phyloP scores from a whole-genome alignment of 2,329 filamentous ascomycete species.

The Emmonsia crescens region DNA sequence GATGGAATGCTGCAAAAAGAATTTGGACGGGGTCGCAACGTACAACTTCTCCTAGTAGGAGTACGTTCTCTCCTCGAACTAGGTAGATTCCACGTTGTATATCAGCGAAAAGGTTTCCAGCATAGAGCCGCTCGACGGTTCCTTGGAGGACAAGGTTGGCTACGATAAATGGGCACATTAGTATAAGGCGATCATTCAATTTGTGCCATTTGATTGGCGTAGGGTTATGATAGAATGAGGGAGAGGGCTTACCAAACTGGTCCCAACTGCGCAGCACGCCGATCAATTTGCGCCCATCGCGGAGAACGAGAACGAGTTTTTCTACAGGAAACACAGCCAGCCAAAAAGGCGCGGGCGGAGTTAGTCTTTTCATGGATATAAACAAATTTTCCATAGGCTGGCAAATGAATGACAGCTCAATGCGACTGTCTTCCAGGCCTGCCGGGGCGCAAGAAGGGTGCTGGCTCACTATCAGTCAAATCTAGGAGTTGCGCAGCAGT shows the following conservation, averaged over 20 bases:
- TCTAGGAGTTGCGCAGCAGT: conserved; percentile 92
- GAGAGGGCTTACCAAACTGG: conserved; percentile 66
- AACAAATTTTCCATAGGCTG: background rate
- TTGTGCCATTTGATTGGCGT: no score
- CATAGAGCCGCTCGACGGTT: conserved; percentile 80
- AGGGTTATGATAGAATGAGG: background rate
- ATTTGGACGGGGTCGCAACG: conserved; percentile 11
- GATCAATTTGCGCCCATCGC: conserved; percentile 88
- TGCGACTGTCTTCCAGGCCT: background rate
- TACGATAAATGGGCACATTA: conserved; percentile 28
- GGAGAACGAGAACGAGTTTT: conserved; percentile 83
- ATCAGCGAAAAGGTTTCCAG: conserved; percentile 66
- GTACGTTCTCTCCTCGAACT: conserved; percentile 92
- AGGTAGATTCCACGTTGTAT: conserved; percentile 78
- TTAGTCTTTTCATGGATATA: background rate
- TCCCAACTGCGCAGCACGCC: conserved; percentile 93
- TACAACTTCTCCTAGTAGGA: conserved; percentile 82
- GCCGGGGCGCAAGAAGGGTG: background rate
- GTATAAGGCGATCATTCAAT: conserved; percentile 2
- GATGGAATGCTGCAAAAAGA: background rate
- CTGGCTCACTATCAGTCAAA: conserved; percentile 83
- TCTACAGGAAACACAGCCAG: conserved; percentile 45
- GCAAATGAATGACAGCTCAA: background rate
- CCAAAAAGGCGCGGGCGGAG: background rate
- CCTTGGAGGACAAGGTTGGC: conserved; percentile 92